phyloP scores from a whole-genome alignment of 2,329 filamentous ascomycete genomes.

The Macroventuria anomochaeta region DNA sequence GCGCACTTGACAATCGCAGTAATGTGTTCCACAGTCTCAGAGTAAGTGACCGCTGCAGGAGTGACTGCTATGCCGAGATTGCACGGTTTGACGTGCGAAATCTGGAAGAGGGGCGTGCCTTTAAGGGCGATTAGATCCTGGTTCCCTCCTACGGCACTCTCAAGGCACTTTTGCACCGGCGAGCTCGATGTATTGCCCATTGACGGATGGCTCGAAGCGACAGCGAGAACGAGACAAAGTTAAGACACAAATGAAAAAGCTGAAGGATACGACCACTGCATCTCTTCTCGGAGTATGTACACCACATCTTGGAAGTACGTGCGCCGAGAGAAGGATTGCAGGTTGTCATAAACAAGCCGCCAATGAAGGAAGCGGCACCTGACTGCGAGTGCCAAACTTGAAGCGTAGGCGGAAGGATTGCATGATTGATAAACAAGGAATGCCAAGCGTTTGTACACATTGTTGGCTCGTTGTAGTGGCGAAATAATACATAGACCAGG shows the following conservation, averaged over 20 bases:
- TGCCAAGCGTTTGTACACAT: not conserved
- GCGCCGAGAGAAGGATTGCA: constrained; percentile 12
- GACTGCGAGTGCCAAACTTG: not conserved
- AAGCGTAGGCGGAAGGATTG: not conserved
- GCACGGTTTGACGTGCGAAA: constrained; percentile 46
- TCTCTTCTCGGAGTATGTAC: not conserved
- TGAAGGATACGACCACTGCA: not conserved
- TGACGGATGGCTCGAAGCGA: not conserved
- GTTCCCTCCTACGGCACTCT: constrained; percentile 35
- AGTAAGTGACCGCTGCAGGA: constrained; percentile 64
- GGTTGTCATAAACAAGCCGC: not conserved
- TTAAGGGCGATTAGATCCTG: constrained; percentile 33
- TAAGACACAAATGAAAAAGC: not conserved
- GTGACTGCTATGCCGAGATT: constrained; percentile 47
- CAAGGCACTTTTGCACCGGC: constrained; percentile 37
- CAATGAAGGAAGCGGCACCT: constrained; percentile 5
- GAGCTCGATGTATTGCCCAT: constrained; percentile 45
- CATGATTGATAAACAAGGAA: not conserved
- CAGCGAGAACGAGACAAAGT: not conserved
- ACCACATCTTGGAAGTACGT: constrained; percentile 1
- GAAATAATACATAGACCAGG: not conserved
- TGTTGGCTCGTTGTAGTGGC: constrained; percentile 1
- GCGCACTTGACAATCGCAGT: constrained; percentile 66
- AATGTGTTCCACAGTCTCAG: constrained; percentile 60
- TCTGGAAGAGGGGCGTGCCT: constrained; percentile 35